Conservation (phyloP, 352 stramenopile species). For the Blastocystis hominis region DNA sequence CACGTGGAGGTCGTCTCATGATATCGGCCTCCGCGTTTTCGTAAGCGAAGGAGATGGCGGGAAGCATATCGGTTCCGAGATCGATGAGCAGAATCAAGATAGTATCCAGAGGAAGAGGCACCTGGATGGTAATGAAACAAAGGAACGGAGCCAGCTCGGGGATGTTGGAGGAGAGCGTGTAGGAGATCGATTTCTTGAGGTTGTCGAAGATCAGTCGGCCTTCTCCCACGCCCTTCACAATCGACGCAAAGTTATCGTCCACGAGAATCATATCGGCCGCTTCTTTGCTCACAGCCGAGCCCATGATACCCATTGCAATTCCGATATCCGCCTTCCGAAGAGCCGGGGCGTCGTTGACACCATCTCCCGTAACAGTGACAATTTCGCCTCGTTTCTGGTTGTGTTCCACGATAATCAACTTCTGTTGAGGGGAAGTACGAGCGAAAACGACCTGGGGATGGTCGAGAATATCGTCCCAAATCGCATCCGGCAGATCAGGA, state of each 20-base stretch:
- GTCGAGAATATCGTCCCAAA: conserved; percentile 75
- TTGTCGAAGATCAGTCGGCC: conserved; percentile 87
- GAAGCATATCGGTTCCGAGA: conserved; percentile 80
- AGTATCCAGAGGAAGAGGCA: conserved; percentile 76
- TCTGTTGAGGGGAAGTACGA: conserved; percentile 82
- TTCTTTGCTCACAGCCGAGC: conserved; percentile 85
- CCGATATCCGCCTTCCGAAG: conserved; percentile 89
- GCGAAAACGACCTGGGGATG: conserved; percentile 86
- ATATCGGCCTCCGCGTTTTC: conserved; percentile 76
- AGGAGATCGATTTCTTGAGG: conserved; percentile 83
- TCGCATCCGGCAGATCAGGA: conserved; percentile 68
- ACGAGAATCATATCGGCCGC: conserved; percentile 86
- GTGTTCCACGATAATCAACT: conserved; percentile 84
- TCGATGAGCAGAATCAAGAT: conserved; percentile 81
- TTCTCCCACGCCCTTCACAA: conserved; percentile 83
- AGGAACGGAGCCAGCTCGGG: conserved; percentile 74
- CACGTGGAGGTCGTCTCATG: conserved; percentile 72
- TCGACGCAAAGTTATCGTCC: conserved; percentile 93
- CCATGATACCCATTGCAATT: conserved; percentile 91
- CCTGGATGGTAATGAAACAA: conserved; percentile 72
- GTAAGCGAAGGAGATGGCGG: conserved; percentile 80
- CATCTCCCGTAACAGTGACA: conserved; percentile 88
- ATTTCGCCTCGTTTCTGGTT: conserved; percentile 74
- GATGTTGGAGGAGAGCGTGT: conserved; percentile 80
- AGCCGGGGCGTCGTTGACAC: conserved; percentile 90